A percentile compares a stretch with the other conserved stretches of the same genome.
Conservation (phyloP, 768 basidiomycete genomes). For the Paxillus rubicundulus region DNA sequence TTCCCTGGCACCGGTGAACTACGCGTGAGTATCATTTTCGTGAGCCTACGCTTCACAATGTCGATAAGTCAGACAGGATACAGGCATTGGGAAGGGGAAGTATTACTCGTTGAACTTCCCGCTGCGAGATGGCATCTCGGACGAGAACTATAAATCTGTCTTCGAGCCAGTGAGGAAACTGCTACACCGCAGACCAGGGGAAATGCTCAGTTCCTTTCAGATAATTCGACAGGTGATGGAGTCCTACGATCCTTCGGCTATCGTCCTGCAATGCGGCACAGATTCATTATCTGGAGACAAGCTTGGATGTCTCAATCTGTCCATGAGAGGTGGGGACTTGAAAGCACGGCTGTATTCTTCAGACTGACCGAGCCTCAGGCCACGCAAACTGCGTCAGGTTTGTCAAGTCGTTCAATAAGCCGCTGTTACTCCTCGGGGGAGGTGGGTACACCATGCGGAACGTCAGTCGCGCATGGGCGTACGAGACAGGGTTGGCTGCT, state of each 20-base stretch:
- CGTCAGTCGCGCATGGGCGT: slow-evolving; percentile 96
- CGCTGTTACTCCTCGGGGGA: slow-evolving; percentile 90
- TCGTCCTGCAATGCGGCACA: slow-evolving; percentile 96
- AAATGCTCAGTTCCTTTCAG: slow-evolving; percentile 38
- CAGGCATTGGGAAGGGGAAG: slow-evolving; percentile 92
- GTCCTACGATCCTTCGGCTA: slow-evolving; percentile 88
- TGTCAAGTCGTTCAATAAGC: slow-evolving; percentile 94
- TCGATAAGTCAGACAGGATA: slow-evolving; percentile 54
- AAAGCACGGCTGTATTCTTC: not conserved
- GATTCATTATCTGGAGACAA: slow-evolving; percentile 97
- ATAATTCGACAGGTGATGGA: slow-evolving; percentile 94
- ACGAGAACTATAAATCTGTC: slow-evolving; percentile 91
- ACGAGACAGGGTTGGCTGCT: slow-evolving; percentile 96
- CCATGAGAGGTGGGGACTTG: slow-evolving; percentile 72
- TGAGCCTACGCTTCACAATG: slow-evolving; percentile 1
- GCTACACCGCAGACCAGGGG: not conserved
- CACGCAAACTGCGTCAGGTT: slow-evolving; percentile 98
- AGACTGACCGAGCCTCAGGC: slow-evolving; percentile 43
- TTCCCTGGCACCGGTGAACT: slow-evolving; percentile 99
- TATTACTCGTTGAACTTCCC: slow-evolving; percentile 95
- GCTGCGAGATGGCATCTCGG: slow-evolving; percentile 89
- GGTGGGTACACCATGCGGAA: slow-evolving; percentile 99
- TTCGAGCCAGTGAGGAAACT: slow-evolving; percentile 80
- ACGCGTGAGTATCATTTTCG: slow-evolving; percentile 49
- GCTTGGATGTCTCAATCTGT: slow-evolving; percentile 92